These are phyloP conservation scores for Coemansia sp. DNA, from an alignment of 192 early-diverging fungal species.

Conservation along the genomic window DNA sequence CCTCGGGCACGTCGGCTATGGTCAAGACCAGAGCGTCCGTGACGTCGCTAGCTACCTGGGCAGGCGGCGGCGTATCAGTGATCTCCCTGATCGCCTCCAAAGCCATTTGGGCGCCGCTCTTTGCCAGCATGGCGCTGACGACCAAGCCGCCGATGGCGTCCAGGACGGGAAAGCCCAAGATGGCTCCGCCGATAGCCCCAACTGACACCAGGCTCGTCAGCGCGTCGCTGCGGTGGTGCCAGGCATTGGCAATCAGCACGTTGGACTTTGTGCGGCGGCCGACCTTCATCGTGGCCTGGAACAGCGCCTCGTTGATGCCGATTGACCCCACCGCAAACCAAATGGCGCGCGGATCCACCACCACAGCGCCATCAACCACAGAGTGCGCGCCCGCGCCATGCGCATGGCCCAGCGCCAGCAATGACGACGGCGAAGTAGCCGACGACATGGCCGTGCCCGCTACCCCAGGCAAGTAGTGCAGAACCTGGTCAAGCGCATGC, in stretches of 20 bases:
- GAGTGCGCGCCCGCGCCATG: conserved; percentile 29
- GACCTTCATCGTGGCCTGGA: conserved; percentile 69
- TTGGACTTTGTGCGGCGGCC: conserved; percentile 64
- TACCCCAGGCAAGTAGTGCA: conserved; percentile 33
- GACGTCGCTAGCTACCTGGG: conserved; percentile 32
- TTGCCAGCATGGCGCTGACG: conserved; percentile 72
- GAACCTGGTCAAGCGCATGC: conserved; percentile 64
- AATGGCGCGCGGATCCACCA: conserved; percentile 67
- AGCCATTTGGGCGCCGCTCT: conserved; percentile 62
- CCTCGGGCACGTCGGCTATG: neutral
- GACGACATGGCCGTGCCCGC: conserved; percentile 2
- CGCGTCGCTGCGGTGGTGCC: conserved; percentile 86
- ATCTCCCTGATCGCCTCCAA: conserved; percentile 59
- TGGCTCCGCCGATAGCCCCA: conserved; percentile 73
- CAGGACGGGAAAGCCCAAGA: conserved; percentile 68
- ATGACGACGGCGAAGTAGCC: conserved; percentile 16
- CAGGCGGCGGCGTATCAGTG: conserved; percentile 53
- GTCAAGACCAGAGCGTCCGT: conserved; percentile 15
- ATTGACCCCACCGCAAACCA: conserved; percentile 73
- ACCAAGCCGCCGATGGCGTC: conserved; percentile 79
- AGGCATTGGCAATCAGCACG: conserved; percentile 84
- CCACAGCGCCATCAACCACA: conserved; percentile 25
- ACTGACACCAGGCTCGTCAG: conserved; percentile 72
- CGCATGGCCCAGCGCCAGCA: conserved; percentile 27
- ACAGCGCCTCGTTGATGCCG: conserved; percentile 77